Evolutionary conservation across 2,329 filamentous ascomycete species (phyloP).

Genomic region (Colletotrichum trifolii): DNA sequence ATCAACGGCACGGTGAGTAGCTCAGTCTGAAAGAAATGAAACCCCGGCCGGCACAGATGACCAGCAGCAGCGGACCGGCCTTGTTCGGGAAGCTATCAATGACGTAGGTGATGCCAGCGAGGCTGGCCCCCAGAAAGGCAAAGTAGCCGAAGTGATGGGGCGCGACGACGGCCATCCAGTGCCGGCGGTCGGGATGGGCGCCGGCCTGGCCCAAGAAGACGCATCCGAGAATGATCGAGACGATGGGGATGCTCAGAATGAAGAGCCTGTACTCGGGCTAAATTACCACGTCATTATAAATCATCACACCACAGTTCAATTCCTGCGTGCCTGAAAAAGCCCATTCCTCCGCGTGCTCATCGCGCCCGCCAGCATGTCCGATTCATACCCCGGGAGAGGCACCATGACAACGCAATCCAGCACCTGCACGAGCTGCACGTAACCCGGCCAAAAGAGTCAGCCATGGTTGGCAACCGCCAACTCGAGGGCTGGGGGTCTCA

Average conservation of each 20-base stretch:
- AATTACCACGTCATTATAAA: neutral
- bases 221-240: slow-evolving; percentile 48
- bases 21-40: slow-evolving; percentile 42
- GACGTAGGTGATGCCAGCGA: slow-evolving; percentile 43
- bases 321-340: slow-evolving; percentile 4
- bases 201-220: slow-evolving; percentile 52
- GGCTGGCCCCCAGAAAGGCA: slow-evolving; percentile 42
- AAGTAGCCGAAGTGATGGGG: slow-evolving; percentile 39
- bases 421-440: slow-evolving; percentile 38
- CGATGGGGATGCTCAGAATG: slow-evolving; percentile 48
- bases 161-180: slow-evolving; percentile 38
- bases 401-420: slow-evolving; percentile 38
- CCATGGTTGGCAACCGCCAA: slow-evolving; percentile 5
- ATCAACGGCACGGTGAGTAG: slow-evolving; percentile 41
- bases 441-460: slow-evolving; percentile 35
- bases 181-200: slow-evolving; percentile 43
- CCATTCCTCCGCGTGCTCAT: slow-evolving; percentile 10
- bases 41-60: slow-evolving; percentile 41
- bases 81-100: slow-evolving; percentile 44
- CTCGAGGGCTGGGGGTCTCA: no score
- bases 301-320: neutral
- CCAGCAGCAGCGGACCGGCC: slow-evolving; percentile 41
- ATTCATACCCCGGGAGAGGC: slow-evolving; percentile 39
- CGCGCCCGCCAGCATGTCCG: slow-evolving; percentile 33
- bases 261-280: slow-evolving; percentile 53